Evolutionary conservation across 495 filamentous ascomycete genomes (phyloP).

Genomic region (Pseudomonodictys pantanalensis): DNA sequence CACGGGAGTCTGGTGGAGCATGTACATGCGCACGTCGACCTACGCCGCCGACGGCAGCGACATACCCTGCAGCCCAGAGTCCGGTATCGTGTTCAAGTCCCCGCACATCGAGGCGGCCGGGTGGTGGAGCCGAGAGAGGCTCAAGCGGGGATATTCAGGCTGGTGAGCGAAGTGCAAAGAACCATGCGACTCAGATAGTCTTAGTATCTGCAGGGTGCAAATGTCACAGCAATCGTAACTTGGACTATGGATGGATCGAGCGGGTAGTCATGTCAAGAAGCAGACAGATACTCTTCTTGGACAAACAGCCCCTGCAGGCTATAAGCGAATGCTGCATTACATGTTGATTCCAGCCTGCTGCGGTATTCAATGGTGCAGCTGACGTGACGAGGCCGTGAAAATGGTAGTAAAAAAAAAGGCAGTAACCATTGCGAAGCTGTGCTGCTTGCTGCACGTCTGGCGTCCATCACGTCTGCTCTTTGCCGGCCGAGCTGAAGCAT

Average conservation of each 20-base stretch:
- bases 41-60: slow-evolving; percentile 1
- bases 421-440: too few relatives aligned
- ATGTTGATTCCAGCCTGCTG: background rate
- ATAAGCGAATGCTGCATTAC: background rate
- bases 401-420: background rate
- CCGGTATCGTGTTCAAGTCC: background rate
- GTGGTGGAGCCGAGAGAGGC: background rate
- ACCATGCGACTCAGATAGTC: background rate
- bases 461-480: too few relatives aligned
- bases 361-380: background rate
- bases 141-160: background rate
- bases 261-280: background rate
- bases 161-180: background rate
- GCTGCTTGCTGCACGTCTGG: too few relatives aligned
- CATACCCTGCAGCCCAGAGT: background rate
- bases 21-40: slow-evolving; percentile 1
- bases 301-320: background rate
- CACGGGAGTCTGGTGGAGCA: slow-evolving; percentile 1
- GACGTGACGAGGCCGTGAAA: background rate
- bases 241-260: background rate
- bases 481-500: too few relatives aligned
- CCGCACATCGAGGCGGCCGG: background rate
- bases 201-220: background rate
- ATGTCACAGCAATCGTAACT: background rate
- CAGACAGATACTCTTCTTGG: background rate